Evolutionary conservation across 2,329 filamentous ascomycete species (phyloP).

Genomic region (Beauveria medogensis): DNA sequence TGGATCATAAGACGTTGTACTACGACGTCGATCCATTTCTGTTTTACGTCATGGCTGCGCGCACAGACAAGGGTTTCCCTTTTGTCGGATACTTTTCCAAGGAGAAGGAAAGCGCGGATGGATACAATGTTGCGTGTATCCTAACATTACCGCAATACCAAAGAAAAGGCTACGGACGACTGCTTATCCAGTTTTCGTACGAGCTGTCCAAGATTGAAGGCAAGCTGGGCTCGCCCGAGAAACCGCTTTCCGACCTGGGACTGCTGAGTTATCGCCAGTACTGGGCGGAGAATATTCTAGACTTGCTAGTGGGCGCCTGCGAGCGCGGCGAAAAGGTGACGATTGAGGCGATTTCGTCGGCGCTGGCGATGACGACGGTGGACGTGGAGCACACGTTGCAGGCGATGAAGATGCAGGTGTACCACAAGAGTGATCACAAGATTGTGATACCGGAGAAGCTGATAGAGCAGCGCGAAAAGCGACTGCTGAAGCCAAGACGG

Average conservation of each 20-base stretch:
- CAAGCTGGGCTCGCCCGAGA: slow-evolving; percentile 92
- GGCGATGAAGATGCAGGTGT: slow-evolving; percentile 88
- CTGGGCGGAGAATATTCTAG: slow-evolving; percentile 92
- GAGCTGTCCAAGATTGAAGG: slow-evolving; percentile 92
- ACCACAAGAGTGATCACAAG: slow-evolving; percentile 94
- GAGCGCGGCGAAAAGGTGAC: slow-evolving; percentile 65
- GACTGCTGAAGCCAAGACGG: slow-evolving; percentile 68
- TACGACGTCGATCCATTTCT: slow-evolving; percentile 99
- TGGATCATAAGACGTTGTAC: slow-evolving; percentile 96
- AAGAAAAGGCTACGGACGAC: slow-evolving; percentile 82
- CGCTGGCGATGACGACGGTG: slow-evolving; percentile 90
- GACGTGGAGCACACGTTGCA: slow-evolving; percentile 94
- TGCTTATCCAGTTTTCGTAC: slow-evolving; percentile 96
- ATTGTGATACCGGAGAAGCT: slow-evolving; percentile 84
- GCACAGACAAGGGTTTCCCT: slow-evolving; percentile 83
- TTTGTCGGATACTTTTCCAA: slow-evolving; percentile 99
- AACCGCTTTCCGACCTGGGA: slow-evolving; percentile 88
- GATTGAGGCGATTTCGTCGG: slow-evolving; percentile 73
- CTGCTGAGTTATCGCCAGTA: slow-evolving; percentile 92
- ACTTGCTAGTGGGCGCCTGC: slow-evolving; percentile 68
- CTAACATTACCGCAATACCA: slow-evolving; percentile 94
- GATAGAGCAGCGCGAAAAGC: slow-evolving; percentile 70
- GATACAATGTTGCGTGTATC: slow-evolving; percentile 97
- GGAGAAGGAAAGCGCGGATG: slow-evolving; percentile 93
- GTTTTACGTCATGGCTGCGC: slow-evolving; percentile 95